Evolutionary conservation across 2,329 filamentous ascomycete species (phyloP), one percentile per base, ranked within the genome.

Genomic region (Pseudocercospora cruenta): DNA sequence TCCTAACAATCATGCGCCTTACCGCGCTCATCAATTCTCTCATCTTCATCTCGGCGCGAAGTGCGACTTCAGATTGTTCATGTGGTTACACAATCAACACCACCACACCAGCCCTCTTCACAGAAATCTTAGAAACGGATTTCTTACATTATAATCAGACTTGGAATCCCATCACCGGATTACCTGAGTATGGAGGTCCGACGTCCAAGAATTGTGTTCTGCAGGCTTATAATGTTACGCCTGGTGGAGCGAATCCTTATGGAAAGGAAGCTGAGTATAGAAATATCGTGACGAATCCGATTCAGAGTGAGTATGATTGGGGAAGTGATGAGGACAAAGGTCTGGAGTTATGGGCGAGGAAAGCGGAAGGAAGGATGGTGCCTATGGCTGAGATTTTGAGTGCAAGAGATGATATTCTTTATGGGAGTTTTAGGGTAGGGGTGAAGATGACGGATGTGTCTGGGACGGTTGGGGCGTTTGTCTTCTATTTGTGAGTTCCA

Each of bases 381-480:
- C 80, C 85, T 1, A 84, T 83, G 49, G 86, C 89, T 0, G 90
- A 94, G 78, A 76, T 93, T 36, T 87, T 88, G 58, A 86, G 87
- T 2, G 76, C 80, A 6, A 82, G 88, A 21, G 76, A 82, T 9
- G 89, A 94, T 73, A 81, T 92, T 72, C 79, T 86, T n/a, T 91
- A 87, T 74, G 91, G 91, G 2, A 90, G 86, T 24, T 94, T 90
- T 72, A 82, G 91, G 19, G 86, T 88, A 2, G 85, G 85, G 39
- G 89, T 93, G 81, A 90, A 87, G 78, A 77, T 90, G 63, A 87
- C 88, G 0, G 78, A 79, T 45, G 80, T 85, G 6, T 79, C 82
- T 1, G 91, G 91, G 26, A 94, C 91, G 1, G 94, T 91, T 76
- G 88, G 86, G 31, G 91, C 91, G 6, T 93, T 94, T 79, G 94